Percentiles rank a stretch among this genome's conserved stretches.
phyloP scores from a whole-genome alignment of 2,329 filamentous ascomycete species.

The Aureobasidium sp. region DNA sequence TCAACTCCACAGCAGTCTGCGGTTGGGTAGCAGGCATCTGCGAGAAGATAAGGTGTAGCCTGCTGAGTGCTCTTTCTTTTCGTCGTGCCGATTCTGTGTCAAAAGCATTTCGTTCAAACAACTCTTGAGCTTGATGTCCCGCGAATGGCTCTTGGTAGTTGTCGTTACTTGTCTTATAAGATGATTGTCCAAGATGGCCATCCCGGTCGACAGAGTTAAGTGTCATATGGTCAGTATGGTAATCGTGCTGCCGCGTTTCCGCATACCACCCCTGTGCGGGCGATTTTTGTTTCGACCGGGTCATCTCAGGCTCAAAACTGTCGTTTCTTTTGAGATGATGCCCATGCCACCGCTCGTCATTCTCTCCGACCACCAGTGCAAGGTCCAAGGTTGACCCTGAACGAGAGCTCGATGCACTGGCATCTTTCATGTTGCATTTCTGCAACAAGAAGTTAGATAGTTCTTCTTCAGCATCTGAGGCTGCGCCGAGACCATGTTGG shows the following conservation, averaged over 20 bases:
- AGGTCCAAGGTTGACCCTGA: neutral
- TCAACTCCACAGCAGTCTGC: neutral
- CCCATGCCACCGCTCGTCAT: neutral
- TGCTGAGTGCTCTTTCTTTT: neutral
- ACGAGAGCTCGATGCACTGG: neutral
- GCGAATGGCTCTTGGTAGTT: neutral
- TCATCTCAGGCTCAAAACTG: conserved; percentile 2
- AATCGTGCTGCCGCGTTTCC: neutral
- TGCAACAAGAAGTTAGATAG: neutral
- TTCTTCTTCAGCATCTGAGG: neutral
- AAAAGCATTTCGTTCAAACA: neutral
- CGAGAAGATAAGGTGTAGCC: neutral
- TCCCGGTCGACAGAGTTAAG: neutral
- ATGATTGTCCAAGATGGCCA: neutral
- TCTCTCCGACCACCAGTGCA: neutral
- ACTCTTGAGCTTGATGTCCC: too few relatives aligned
- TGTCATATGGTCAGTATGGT: neutral
- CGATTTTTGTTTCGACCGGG: conserved; percentile 1
- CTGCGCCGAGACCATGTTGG: neutral
- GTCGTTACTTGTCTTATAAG: neutral
- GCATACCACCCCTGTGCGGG: neutral
- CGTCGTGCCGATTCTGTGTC: neutral
- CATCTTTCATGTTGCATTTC: neutral
- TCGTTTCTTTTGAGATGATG: neutral
- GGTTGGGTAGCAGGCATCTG: neutral